phyloP scores from a whole-genome alignment of 306 rosid species.

The Citrullus mucosospermus region DNA sequence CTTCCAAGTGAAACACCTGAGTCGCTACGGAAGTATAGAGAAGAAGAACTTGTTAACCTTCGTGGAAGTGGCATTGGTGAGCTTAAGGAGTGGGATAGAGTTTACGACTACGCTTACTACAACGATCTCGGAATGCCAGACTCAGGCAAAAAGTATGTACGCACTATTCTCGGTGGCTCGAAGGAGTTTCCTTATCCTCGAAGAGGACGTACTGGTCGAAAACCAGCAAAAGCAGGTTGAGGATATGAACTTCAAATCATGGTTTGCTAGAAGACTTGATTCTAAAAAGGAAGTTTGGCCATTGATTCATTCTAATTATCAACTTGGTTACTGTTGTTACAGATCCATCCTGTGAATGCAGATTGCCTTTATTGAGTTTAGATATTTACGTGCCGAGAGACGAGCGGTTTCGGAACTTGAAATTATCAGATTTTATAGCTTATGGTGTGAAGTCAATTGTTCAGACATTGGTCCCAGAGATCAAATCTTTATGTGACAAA shows the following conservation, averaged over 20 bases:
- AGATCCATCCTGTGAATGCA: conserved; percentile 60
- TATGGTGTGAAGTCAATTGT: conserved; percentile 57
- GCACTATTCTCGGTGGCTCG: conserved; percentile 75
- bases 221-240: conserved; percentile 43
- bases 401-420: conserved; percentile 56
- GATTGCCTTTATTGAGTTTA: conserved; percentile 57
- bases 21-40: conserved; percentile 41
- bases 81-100: conserved; percentile 90
- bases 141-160: conserved; percentile 30
- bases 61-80: conserved; percentile 51
- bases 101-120: conserved; percentile 82
- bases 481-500: conserved; percentile 53
- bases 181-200: conserved; percentile 62
- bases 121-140: conserved; percentile 78
- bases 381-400: conserved; percentile 77
- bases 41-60: conserved; percentile 51
- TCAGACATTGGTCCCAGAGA: conserved; percentile 62
- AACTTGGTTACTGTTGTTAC: conserved; percentile 13
- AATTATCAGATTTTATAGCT: conserved; percentile 74
- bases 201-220: conserved; percentile 74
- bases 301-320: background rate
- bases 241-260: background rate
- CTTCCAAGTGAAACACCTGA: conserved; percentile 67
- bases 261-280: background rate
- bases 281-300: background rate